Base-by-base conservation (phyloP, 1,139 yeast genomes). In the Hansenula anomala region DNA sequence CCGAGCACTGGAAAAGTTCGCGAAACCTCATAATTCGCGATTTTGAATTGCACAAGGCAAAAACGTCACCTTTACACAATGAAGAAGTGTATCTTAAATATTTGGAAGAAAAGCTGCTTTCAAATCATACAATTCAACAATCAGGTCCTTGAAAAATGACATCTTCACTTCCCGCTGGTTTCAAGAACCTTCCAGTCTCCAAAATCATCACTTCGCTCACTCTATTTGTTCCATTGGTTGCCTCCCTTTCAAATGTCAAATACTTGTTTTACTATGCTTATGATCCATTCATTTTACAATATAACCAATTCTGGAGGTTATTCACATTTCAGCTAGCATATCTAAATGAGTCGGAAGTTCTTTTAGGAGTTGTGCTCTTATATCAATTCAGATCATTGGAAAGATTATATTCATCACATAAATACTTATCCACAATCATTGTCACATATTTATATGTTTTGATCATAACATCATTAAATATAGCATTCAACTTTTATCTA, bases 241-340 rank as follows among this genome's bases (percentile, higher is more conserved):
- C 80, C 4, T 75, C 89, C 6, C 62, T 84, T 5, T 56, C 80
- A 14, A 77, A 75, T 35, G 51, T 69, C 39, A 83, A 83, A 55
- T 77, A 79, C 44, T 54, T 69, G 36, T 76, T 78, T 47, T 61
- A 64, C 28, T 62, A 80, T 30, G 63, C 75, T 18, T 67, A 80
- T 33, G 75, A 71, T 36, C 92, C 92, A 5, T 78, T 75, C 49
- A 66, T 85, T 15, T 51, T 69, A 12, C 67, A 71, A 41, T 83
- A 85, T 68, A 51, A 61, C 35, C 94, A 85, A 51, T 80, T 74
- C 59, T 84, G 92, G 89, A 63, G 94, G 36, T 49, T 82, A 13
- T 36, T 71, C 6, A 59, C 77, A 3, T 74, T 69, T 54, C 92
- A 80, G 54, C 39, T 75, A 19, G 64, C 77, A 5, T 83, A 74